These are phyloP conservation scores for Teratosphaeria epicoccoides DNA, from an alignment of 2,329 filamentous ascomycete genomes.

Conservation along the genomic window DNA sequence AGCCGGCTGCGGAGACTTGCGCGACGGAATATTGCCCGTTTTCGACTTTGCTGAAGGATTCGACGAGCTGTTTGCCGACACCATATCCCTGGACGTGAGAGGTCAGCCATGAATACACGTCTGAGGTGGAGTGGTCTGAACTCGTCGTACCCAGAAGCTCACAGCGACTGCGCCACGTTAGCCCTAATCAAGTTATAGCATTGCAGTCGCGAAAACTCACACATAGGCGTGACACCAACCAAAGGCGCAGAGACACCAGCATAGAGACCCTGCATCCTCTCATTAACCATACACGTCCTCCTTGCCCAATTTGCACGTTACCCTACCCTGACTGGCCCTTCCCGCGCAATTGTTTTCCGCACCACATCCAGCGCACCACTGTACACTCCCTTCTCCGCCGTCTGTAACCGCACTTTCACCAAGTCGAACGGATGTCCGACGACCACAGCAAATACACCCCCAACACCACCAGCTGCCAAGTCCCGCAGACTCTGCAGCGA, in stretches of 20 bases:
- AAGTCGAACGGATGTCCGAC: constrained; percentile 94
- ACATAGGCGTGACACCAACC: constrained; percentile 97
- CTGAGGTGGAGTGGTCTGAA: not conserved
- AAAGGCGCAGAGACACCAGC: constrained; percentile 94
- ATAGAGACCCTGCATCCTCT: constrained; percentile 59
- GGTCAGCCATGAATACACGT: not conserved
- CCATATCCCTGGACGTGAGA: constrained; percentile 68
- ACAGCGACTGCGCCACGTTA: constrained; percentile 44
- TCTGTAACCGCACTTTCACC: constrained; percentile 95
- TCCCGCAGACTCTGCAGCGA: constrained; percentile 62
- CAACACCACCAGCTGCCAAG: constrained; percentile 79
- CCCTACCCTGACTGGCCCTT: constrained; percentile 56
- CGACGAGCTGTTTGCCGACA: constrained; percentile 81
- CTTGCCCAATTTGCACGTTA: not conserved
- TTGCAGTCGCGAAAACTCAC: constrained; percentile 48
- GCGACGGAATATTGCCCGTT: constrained; percentile 67
- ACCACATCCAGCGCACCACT: constrained; percentile 85
- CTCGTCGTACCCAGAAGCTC: constrained; percentile 48
- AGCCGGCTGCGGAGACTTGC: constrained; percentile 84
- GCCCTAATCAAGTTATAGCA: not conserved
- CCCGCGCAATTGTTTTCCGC: constrained; percentile 72
- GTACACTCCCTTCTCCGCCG: constrained; percentile 88
- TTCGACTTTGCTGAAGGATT: constrained; percentile 52
- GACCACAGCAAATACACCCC: constrained; percentile 84
- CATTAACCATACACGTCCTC: not conserved